Percentiles rank a stretch among this genome's conserved stretches.
Conservation (phyloP, 495 filamentous ascomycete species). For the Daldinia concentrica region DNA sequence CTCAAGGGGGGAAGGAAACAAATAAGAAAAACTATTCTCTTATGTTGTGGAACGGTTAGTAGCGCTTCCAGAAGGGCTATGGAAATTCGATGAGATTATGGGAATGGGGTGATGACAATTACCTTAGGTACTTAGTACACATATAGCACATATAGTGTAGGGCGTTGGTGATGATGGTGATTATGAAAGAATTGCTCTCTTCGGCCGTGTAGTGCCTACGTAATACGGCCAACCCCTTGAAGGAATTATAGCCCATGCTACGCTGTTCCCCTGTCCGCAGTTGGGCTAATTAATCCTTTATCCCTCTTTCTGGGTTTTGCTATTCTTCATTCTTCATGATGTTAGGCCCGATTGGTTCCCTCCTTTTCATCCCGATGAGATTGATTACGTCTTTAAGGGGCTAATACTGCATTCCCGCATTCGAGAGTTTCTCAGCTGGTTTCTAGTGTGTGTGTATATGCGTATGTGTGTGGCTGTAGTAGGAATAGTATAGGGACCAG, state of each 20-base stretch:
- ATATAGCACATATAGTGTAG: too few species aligned
- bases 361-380: constrained; percentile 22
- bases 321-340: constrained; percentile 30
- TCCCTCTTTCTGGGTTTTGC: not conserved
- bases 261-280: constrained; percentile 8
- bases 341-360: constrained; percentile 31
- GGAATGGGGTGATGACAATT: constrained; percentile 5
- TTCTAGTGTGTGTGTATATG: not conserved
- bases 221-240: constrained; percentile 39
- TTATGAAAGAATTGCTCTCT: constrained; percentile 7
- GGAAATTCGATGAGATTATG: constrained; percentile 1
- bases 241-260: constrained; percentile 22
- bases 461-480: not conserved
- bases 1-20: not conserved
- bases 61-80: constrained; percentile 22
- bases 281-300: constrained; percentile 36
- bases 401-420: not conserved
- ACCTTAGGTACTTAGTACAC: not conserved
- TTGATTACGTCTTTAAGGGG: constrained; percentile 9
- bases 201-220: constrained; percentile 7
- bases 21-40: not conserved
- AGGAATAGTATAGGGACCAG: not conserved
- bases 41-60: constrained; percentile 15
- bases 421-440: not conserved
- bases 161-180: not conserved